Evolutionary conservation across 2,329 filamentous ascomycete genomes (phyloP).

Genomic region (Botrytis cinerea): DNA sequence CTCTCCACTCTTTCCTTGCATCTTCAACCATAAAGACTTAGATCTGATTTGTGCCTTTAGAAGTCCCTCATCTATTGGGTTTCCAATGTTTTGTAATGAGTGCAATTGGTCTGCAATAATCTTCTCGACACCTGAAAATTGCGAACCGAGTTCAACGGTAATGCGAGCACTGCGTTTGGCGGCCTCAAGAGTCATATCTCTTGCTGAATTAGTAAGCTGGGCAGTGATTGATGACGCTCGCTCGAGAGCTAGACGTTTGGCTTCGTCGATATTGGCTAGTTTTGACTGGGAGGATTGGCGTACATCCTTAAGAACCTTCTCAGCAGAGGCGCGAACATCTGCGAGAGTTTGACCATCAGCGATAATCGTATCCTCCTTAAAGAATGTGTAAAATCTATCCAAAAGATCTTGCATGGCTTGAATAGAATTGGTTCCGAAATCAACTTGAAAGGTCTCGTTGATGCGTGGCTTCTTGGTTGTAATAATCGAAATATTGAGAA

Average conservation of each 20-base stretch:
- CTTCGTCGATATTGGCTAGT: conserved; percentile 31
- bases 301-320: conserved; percentile 34
- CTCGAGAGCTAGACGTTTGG: conserved; percentile 32
- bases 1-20: conserved; percentile 53
- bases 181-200: conserved; percentile 35
- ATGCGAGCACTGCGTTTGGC: conserved; percentile 38
- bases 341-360: conserved; percentile 29
- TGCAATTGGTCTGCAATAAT: conserved; percentile 42
- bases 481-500: conserved; percentile 58
- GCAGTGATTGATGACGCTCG: conserved; percentile 30
- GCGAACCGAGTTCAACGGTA: conserved; percentile 35
- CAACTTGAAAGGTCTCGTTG: conserved; percentile 60
- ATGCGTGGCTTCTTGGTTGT: conserved; percentile 61
- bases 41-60: conserved; percentile 58
- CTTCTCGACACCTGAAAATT: conserved; percentile 40
- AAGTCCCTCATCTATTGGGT: conserved; percentile 49
- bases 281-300: conserved; percentile 31
- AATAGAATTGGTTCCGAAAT: conserved; percentile 51
- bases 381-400: conserved; percentile 34
- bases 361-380: conserved; percentile 30
- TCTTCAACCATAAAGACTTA: conserved; percentile 58
- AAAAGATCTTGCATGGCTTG: conserved; percentile 36
- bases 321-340: conserved; percentile 30
- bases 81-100: conserved; percentile 44
- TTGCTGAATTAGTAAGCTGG: conserved; percentile 33